Conservation (phyloP, 768 basidiomycete genomes). For the Epithele typhae region DNA sequence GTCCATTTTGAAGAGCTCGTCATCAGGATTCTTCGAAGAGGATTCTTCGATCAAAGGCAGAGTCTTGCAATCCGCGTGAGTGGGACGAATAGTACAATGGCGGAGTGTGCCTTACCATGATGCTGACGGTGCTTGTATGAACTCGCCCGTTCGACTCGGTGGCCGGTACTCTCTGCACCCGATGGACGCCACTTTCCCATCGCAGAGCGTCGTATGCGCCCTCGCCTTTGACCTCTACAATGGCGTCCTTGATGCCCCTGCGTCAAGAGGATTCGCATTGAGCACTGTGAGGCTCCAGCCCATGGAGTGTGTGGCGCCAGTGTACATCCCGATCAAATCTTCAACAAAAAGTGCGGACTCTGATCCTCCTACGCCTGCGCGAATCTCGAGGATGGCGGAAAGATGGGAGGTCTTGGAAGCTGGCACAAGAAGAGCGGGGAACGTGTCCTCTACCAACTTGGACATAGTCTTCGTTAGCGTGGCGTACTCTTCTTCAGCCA, state of each 20-base stretch:
- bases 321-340: slow-evolving; percentile 81
- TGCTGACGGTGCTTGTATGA: slow-evolving; percentile 88
- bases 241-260: slow-evolving; percentile 73
- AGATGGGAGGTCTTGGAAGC: slow-evolving; percentile 59
- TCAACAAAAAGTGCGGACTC: slow-evolving; percentile 81
- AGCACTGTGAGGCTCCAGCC: slow-evolving; percentile 64
- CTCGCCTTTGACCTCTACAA: slow-evolving; percentile 72
- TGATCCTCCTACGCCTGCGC: slow-evolving; percentile 88
- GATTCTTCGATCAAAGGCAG: slow-evolving; percentile 77
- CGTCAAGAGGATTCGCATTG: slow-evolving; percentile 51
- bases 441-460: slow-evolving; percentile 32
- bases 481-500: slow-evolving; percentile 67
- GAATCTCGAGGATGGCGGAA: slow-evolving; percentile 84
- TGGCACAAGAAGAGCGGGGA: slow-evolving; percentile 74
- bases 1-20: slow-evolving; percentile 74
- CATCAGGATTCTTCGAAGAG: slow-evolving; percentile 26
- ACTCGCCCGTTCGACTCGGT: slow-evolving; percentile 86
- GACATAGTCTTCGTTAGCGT: slow-evolving; percentile 35
- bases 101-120: slow-evolving; percentile 50
- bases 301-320: slow-evolving; percentile 49
- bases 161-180: slow-evolving; percentile 90
- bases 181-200: slow-evolving; percentile 95
- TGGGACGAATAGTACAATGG: no score
- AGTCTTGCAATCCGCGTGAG: no score
- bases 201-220: slow-evolving; percentile 75